Evolutionary conservation across 2,329 filamentous ascomycete genomes (phyloP).

Genomic region (Diaporthe citri): DNA sequence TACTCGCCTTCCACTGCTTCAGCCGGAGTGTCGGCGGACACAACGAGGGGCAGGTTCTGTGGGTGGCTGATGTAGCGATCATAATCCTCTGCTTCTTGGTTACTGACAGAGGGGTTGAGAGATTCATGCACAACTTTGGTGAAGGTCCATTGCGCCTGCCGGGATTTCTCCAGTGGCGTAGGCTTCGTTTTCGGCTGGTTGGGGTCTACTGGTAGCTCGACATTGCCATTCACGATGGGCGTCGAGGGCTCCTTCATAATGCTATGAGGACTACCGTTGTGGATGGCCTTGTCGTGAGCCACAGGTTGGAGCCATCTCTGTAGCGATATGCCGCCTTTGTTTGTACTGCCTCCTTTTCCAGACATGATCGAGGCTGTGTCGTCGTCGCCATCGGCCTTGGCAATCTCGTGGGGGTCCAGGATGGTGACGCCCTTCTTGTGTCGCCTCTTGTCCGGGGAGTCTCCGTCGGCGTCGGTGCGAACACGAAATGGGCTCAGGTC

Average conservation of each 20-base stretch:
- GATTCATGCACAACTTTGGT: conserved; percentile 88
- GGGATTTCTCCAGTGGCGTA: conserved; percentile 79
- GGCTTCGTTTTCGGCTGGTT: conserved; percentile 61
- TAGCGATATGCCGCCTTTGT: conserved; percentile 64
- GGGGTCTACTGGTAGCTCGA: conserved; percentile 27
- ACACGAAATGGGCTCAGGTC: conserved; percentile 91
- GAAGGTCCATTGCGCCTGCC: conserved; percentile 89
- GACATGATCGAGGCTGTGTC: conserved; percentile 54
- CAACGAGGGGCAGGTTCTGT: conserved; percentile 86
- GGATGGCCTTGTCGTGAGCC: conserved; percentile 49
- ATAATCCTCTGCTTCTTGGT: conserved; percentile 86
- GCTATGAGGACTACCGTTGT: conserved; percentile 52
- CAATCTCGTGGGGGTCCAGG: conserved; percentile 67
- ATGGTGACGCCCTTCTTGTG: conserved; percentile 78
- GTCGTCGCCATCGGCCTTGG: conserved; percentile 52
- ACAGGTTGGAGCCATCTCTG: conserved; percentile 72
- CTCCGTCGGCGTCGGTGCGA: conserved; percentile 67
- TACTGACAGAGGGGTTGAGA: conserved; percentile 84
- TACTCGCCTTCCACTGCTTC: conserved; percentile 75
- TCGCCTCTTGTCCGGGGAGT: conserved; percentile 72
- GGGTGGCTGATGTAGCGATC: conserved; percentile 90
- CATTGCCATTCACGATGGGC: conserved; percentile 42
- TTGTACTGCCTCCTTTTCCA: conserved; percentile 52
- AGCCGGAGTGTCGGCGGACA: conserved; percentile 74
- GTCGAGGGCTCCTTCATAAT: conserved; percentile 67